These are phyloP conservation scores for Zea luxurians DNA, from an alignment of 176 grass and related monocot genomes.

Conservation along the genomic window DNA sequence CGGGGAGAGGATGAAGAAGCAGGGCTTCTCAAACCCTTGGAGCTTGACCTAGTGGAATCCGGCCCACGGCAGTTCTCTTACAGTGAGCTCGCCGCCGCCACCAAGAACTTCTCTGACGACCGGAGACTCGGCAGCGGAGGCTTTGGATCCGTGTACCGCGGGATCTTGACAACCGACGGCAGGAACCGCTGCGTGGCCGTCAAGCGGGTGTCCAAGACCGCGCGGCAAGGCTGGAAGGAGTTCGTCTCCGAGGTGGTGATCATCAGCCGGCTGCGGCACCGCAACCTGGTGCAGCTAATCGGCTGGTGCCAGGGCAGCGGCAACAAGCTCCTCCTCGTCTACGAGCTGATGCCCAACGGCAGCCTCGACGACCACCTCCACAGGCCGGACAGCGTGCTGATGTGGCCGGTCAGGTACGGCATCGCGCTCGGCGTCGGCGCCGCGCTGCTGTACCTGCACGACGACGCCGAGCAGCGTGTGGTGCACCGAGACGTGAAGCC, in stretches of 20 bases:
- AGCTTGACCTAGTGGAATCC: too few species aligned
- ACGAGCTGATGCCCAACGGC: conserved; percentile 60
- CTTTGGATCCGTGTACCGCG: conserved; percentile 17
- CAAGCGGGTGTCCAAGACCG: conserved; percentile 27
- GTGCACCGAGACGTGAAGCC: conserved; percentile 43
- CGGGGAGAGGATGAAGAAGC: too few species aligned
- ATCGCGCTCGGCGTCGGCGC: conserved; percentile 9
- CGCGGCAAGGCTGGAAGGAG: conserved; percentile 56
- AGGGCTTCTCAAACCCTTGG: too few species aligned
- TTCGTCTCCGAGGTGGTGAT: conserved; percentile 55
- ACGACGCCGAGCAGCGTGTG: conserved; percentile 5
- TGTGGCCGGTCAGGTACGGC: conserved; percentile 34
- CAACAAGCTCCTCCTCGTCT: conserved; percentile 35
- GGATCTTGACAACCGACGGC: not conserved
- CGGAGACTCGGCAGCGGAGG: conserved; percentile 24
- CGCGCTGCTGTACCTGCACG: conserved; percentile 30
- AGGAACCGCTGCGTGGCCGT: not conserved
- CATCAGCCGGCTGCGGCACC: conserved; percentile 52
- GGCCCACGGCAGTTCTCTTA: conserved; percentile 3
- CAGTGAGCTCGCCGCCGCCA: conserved; percentile 1
- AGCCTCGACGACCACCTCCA: conserved; percentile 55
- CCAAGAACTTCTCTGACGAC: not conserved
- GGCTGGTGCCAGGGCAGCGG: conserved; percentile 48
- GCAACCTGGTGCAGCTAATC: conserved; percentile 53
- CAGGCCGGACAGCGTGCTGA: not conserved